phyloP scores from a whole-genome alignment of 352 stramenopile genomes.

The Phytophthora nicotianae region DNA sequence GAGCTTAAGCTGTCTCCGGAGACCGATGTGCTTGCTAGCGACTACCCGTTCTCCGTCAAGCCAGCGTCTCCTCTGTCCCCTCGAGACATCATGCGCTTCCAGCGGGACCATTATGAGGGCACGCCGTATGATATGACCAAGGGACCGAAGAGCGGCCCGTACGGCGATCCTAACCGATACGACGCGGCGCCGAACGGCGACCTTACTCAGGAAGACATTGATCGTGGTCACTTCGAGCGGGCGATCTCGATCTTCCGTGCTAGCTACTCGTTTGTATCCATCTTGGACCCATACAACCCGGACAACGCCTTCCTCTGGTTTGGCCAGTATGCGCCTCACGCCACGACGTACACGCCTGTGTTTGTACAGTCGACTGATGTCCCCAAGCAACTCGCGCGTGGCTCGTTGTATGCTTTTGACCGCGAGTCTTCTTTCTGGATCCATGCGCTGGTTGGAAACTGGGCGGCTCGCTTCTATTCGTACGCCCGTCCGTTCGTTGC shows the following conservation, averaged over 20 bases:
- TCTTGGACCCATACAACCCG: conserved; percentile 58
- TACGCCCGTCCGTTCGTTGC: conserved; percentile 65
- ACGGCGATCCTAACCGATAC: conserved; percentile 91
- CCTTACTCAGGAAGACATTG: conserved; percentile 56
- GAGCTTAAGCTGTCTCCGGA: conserved; percentile 68
- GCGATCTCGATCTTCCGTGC: conserved; percentile 94
- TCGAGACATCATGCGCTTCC: conserved; percentile 90
- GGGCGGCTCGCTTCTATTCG: conserved; percentile 78
- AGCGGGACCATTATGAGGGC: conserved; percentile 94
- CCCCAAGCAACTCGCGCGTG: conserved; percentile 52
- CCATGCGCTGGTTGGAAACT: conserved; percentile 86
- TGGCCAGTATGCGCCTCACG: conserved; percentile 90
- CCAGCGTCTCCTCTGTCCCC: conserved; percentile 55
- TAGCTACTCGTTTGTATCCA: conserved; percentile 88
- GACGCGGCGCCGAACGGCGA: conserved; percentile 55
- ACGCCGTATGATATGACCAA: conserved; percentile 91
- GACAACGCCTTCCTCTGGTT: conserved; percentile 86
- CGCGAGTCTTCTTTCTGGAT: conserved; percentile 75
- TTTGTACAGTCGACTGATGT: conserved; percentile 69
- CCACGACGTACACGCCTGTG: conserved; percentile 90
- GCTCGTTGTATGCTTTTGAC: conserved; percentile 74
- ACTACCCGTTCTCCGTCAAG: conserved; percentile 91
- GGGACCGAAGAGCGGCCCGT: conserved; percentile 83
- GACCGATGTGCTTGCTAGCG: conserved; percentile 72
- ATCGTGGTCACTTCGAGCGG: conserved; percentile 83